Conservation (phyloP, 768 basidiomycete genomes). For the Collybia nuda region DNA sequence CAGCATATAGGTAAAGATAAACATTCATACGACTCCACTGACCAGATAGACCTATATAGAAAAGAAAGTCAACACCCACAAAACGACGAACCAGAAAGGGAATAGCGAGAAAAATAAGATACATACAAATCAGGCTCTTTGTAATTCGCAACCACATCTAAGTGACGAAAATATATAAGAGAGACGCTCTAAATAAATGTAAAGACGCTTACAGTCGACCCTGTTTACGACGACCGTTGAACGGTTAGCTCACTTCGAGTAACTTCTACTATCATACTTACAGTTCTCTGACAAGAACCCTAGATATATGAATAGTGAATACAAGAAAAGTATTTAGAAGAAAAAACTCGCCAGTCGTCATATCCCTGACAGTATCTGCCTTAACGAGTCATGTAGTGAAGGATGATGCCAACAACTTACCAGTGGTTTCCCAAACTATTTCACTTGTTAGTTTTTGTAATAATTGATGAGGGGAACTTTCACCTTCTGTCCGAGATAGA, state of each 20-base stretch:
- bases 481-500: constrained; percentile 94
- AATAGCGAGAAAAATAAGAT: background rate
- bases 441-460: background rate
- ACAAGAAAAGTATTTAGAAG: background rate
- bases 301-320: constrained; percentile 17
- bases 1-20: constrained; percentile 10
- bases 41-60: constrained; percentile 76
- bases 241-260: no score
- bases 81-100: constrained; percentile 1
- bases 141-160: constrained; percentile 73
- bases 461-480: background rate
- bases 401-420: constrained; percentile 35
- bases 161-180: background rate
- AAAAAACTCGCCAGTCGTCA: constrained; percentile 39
- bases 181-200: background rate
- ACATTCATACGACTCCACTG: constrained; percentile 24
- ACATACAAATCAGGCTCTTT: constrained; percentile 80
- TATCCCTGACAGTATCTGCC: constrained; percentile 24
- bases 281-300: constrained; percentile 76
- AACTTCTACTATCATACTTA: constrained; percentile 32
- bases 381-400: background rate
- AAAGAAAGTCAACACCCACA: background rate
- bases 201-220: constrained; percentile 62
- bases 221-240: constrained; percentile 27
- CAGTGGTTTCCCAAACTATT: constrained; percentile 73